phyloP scores from a whole-genome alignment of 495 filamentous ascomycete species.

The Lasiosphaeria miniovina region DNA sequence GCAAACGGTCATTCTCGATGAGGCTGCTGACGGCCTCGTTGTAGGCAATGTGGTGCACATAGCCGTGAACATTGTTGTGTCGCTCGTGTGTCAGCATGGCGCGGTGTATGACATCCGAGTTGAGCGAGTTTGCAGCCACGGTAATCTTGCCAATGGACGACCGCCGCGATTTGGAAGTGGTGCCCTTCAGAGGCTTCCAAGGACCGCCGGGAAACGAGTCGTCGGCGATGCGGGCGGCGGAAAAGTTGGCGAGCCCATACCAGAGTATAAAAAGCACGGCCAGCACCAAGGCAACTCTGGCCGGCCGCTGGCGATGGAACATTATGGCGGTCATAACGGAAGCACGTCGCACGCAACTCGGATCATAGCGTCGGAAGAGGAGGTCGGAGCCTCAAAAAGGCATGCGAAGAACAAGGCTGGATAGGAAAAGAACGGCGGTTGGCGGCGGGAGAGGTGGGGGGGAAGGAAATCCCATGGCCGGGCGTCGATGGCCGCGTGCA shows the following conservation, averaged over 20 bases:
- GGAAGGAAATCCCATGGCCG: neutral
- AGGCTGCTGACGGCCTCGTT: constrained; percentile 24
- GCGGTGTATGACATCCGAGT: constrained; percentile 21
- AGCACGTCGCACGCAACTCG: constrained; percentile 12
- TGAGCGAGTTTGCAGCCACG: constrained; percentile 26
- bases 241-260: constrained; percentile 16
- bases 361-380: constrained; percentile 9
- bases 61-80: constrained; percentile 25
- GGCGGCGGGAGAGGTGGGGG: too few relatives aligned
- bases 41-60: constrained; percentile 23
- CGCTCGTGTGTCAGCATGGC: constrained; percentile 22
- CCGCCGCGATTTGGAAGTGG: constrained; percentile 5
- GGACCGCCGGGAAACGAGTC: constrained; percentile 4
- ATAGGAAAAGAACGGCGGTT: neutral
- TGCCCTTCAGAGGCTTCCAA: neutral
- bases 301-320: constrained; percentile 12
- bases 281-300: constrained; percentile 14
- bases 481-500: neutral
- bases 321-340: constrained; percentile 14
- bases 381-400: neutral
- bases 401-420: neutral
- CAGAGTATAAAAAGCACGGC: constrained; percentile 16
- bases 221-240: constrained; percentile 9
- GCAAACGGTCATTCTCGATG: constrained; percentile 22
- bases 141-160: constrained; percentile 22